Evolutionary conservation across 495 filamentous ascomycete species (phyloP).

Genomic region (Aspergillus diversus): DNA sequence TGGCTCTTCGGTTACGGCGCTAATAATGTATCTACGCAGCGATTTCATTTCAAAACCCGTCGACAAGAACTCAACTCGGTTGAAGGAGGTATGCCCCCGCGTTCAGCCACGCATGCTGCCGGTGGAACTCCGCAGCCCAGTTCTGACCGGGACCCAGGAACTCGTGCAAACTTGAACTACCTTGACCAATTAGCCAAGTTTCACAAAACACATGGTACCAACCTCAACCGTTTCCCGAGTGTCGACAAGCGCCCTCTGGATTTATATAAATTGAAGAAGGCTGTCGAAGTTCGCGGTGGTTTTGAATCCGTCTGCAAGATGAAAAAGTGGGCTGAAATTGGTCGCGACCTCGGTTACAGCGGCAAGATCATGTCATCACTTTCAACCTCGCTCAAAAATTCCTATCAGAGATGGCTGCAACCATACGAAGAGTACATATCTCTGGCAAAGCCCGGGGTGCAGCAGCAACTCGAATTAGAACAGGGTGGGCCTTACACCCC

Average conservation of each 20-base stretch:
- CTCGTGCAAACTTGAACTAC: slow-evolving; percentile 93
- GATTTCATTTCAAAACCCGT: slow-evolving; percentile 95
- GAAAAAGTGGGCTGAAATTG: slow-evolving; percentile 99
- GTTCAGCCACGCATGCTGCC: slow-evolving; percentile 37
- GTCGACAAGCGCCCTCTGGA: slow-evolving; percentile 98
- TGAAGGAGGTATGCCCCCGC: slow-evolving; percentile 83
- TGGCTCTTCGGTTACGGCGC: background rate
- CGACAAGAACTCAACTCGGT: slow-evolving; percentile 98
- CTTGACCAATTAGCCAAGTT: slow-evolving; percentile 94
- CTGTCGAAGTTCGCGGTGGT: slow-evolving; percentile 88
- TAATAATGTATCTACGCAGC: slow-evolving; percentile 50
- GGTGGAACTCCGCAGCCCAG: slow-evolving; percentile 39
- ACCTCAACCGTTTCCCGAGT: slow-evolving; percentile 89
- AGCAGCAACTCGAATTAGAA: slow-evolving; percentile 90
- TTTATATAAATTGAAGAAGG: slow-evolving; percentile 94
- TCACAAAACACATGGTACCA: slow-evolving; percentile 94
- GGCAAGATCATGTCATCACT: slow-evolving; percentile 99
- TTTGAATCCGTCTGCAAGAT: slow-evolving; percentile 95
- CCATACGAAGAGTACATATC: slow-evolving; percentile 96
- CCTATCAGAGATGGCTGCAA: slow-evolving; percentile 92
- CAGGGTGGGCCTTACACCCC: slow-evolving; percentile 93
- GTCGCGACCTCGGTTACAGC: slow-evolving; percentile 94
- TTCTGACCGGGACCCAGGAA: slow-evolving; percentile 63
- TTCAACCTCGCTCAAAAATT: slow-evolving; percentile 98
- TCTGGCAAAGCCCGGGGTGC: slow-evolving; percentile 92